phyloP scores from a whole-genome alignment of 805 yeast species.

The Myxozyma neglecta region DNA sequence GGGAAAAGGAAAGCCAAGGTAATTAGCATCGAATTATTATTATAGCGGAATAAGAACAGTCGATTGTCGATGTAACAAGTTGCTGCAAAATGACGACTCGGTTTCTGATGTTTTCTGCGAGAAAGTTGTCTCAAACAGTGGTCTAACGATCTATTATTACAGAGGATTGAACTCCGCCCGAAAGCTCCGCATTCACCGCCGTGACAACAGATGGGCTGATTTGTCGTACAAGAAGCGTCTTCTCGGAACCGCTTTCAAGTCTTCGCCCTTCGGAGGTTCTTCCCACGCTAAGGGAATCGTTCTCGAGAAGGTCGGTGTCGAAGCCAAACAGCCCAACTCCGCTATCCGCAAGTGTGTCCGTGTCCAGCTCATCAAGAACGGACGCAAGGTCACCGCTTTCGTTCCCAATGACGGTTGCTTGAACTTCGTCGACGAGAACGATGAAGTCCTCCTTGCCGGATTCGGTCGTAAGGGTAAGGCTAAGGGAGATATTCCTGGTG shows the following conservation, averaged over 20 bases:
- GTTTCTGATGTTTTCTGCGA: not conserved
- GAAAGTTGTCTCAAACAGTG: not conserved
- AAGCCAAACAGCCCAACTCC: conserved; percentile 99
- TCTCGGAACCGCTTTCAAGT: conserved; percentile 99
- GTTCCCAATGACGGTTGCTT: conserved; percentile 99
- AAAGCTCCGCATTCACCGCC: conserved; percentile 99
- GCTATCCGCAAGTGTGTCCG: conserved; percentile 99
- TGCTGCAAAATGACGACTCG: not conserved
- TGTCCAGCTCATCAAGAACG: conserved; percentile 99
- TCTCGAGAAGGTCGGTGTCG: conserved; percentile 98
- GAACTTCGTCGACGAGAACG: conserved; percentile 99
- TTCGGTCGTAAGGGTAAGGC: conserved; percentile 99
- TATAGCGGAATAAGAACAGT: not conserved
- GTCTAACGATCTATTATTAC: conserved; percentile 1
- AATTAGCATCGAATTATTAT: not conserved
- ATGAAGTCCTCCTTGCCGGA: conserved; percentile 99
- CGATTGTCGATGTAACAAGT: too few species aligned
- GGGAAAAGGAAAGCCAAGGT: conserved; percentile 97
- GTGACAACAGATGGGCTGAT: conserved; percentile 99
- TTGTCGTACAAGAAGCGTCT: conserved; percentile 97
- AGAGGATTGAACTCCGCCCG: conserved; percentile 99
- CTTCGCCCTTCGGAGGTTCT: conserved; percentile 99
- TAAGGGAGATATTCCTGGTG: conserved; percentile 99
- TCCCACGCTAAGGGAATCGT: conserved; percentile 99
- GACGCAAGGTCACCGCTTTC: conserved; percentile 99